Base-by-base conservation (phyloP, 2,329 filamentous ascomycete species). In the Botryotinia calthae region DNA sequence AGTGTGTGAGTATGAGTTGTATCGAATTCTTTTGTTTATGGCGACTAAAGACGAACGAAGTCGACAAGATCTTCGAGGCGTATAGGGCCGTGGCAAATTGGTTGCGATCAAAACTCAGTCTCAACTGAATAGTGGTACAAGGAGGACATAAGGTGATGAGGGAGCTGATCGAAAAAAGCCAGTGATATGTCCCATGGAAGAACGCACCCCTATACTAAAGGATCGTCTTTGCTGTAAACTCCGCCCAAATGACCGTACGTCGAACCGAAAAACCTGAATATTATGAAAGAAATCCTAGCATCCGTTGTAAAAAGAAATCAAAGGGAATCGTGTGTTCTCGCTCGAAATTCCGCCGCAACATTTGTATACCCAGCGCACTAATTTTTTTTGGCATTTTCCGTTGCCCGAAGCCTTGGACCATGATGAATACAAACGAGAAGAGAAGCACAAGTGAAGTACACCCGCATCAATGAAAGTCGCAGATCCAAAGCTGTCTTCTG, bases 91-190 rank as follows among this genome's bases (percentile, higher is more conserved):
- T 77, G 77, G 75, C 70, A 74, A 64, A 75, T 37, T 46, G 34
- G 64, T 68, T 72, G 73, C 76, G 76, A 74, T 78, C 74, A 80
- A 73, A 77, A 75, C 79, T 76, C 77, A 79, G 76, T 76, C 75
- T 78, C 78, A 79, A 77, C 76, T 80, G 77, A 79, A 80, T 81
- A 81, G 69, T 81, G 78, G 78, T 81, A 81, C 80, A 81, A 77
- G 79, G 76, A 44, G 76, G 76, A 78, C 75, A 79, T 79, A 75
- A 79, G 74, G 76, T 80, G 80, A 78, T 81, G 80, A 78, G 74
- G 72, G 74, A 68, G 77, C 73, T 79, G 77, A 79, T 78, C 77
- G 78, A 76, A 74, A 78, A 81, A 76, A 71, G 77, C 77, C 78
- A 77, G 78, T 76, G 74, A 76, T 78, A 73, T 79, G 78, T 77